Base-by-base conservation (phyloP, 2,329 filamentous ascomycete species). In the Paecilomyces niveus region DNA sequence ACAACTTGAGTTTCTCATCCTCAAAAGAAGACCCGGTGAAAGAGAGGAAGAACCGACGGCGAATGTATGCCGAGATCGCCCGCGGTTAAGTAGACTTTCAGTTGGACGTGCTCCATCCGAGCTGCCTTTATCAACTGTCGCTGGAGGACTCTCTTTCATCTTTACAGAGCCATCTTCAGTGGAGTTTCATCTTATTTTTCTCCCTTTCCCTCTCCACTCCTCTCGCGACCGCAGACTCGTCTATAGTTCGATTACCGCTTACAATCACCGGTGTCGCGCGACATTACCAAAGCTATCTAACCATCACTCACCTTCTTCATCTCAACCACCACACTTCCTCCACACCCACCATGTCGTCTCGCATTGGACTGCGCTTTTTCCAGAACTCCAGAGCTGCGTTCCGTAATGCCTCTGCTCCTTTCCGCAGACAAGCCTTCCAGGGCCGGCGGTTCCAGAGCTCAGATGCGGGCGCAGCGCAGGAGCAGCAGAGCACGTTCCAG, bases 391-490 rank as follows among this genome's bases (percentile, higher is more conserved):
- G 73, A 58, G 67, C 69, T 70, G 80, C 80, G 68, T 78, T 73
- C 79, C 82, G 74, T 74, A 78, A 72, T 74, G 78, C 69, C 76
- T 82, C 75, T 79, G 81, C 67, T 74, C 81, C 76, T 73, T 82
- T 76, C 82, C 84, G 79, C 69, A 72, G 74, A 67, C 73, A 72
- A 66, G 70, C 72, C 67, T 75, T 77, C 70, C 75, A 73, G 61
- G 69, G 81, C 65, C 85, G 84, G 70, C 84, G 90, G 73, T 91
- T 84, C 75, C 86, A 90, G 77, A 90, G 86, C 76, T 87, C 87
- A 52, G 80, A 85, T 50, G 79, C 81, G 63, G 76, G 76, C 55
- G 74, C 72, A 55, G 77, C 77, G 61, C 74, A 63, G 65, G 74
- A 65, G 72, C 77, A 65, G 58, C 78, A 80, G 74, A 79, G 73